These are phyloP conservation scores for Ceratobasidium sp. DNA, from an alignment of 1,284 basidiomycete species.

Conservation along the genomic window DNA sequence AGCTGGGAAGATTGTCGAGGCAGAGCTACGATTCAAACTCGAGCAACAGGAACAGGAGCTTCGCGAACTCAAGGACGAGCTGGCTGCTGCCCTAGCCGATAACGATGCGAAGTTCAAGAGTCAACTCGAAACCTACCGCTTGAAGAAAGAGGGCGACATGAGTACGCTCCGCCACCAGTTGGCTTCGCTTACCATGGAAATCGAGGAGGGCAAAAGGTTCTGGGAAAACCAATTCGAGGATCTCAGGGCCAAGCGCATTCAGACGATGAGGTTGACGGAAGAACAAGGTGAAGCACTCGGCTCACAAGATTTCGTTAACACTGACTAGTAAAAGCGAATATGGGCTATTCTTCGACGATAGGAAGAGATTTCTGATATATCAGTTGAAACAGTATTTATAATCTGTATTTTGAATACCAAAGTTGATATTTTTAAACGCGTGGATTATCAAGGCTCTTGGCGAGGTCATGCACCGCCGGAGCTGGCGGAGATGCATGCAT, in stretches of 20 bases:
- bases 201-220: constrained; percentile 31
- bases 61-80: constrained; percentile 5
- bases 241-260: constrained; percentile 20
- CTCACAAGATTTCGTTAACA: not conserved
- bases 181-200: constrained; percentile 13
- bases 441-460: not conserved
- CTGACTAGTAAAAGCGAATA: constrained; percentile 17
- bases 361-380: constrained; percentile 8
- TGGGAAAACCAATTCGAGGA: constrained; percentile 39
- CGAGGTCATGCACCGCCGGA: too few relatives aligned
- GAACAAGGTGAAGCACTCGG: constrained; percentile 26
- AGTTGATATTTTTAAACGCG: not conserved
- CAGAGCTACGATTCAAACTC: constrained; percentile 25
- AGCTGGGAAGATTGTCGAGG: constrained; percentile 24
- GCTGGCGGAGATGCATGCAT: too few relatives aligned
- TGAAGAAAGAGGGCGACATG: constrained; percentile 33
- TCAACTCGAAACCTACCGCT: constrained; percentile 17
- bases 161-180: constrained; percentile 5
- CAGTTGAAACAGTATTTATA: constrained; percentile 9
- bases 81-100: not conserved
- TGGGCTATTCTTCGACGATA: constrained; percentile 9
- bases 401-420: not conserved
- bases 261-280: constrained; percentile 31
- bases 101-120: not conserved
- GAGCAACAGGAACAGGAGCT: constrained; percentile 31